Evolutionary conservation across 306 rosid genomes (phyloP), one percentile per base, ranked within the genome.

Genomic region (Acmispon strigosus): DNA sequence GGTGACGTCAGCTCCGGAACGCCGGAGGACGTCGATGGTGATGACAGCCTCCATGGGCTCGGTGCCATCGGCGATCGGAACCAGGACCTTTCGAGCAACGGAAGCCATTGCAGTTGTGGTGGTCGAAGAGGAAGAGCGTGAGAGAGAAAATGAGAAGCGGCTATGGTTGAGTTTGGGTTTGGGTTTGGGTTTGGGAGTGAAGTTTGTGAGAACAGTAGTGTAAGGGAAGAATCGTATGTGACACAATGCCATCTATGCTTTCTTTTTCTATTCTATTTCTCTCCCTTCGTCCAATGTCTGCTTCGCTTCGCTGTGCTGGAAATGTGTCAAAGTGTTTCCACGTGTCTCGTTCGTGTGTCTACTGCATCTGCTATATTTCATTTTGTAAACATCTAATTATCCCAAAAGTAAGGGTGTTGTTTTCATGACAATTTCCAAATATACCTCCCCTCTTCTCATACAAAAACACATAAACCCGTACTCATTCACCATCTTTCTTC

Each of bases 41-140:
- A 90, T 87, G 78, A 94, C 87, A 3, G 98, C 97, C 69, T 94
- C 98, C 77, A 90, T 87, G 67, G 97, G 92, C 83, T 94, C 98
- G 57, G 95, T 69, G 39, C 97, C 96, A 24, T 85, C 84, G 3
- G 98, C 98, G 80, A 94, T 84, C 54, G 98, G 98, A 78, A 90
- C 81, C 73, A 94, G 44, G 62, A 90, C 96, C 89, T 90, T 66
- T 5, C 7, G 62, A 47, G 74, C 11, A 6, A 5, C n/a, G 1
- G 75, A 68, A 68, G 75, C 42, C 43, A 70, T 22, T 29, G 69
- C 62, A 32, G 63, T 66, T 27, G 17, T 9, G 5, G 61, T 0
- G n/a, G 73, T 44, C 5, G 53, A 66, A 77, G 59, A 47, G 11
- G 19, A n/a, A 34, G 44, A 54, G 71, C 10, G 43, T 14, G 73